Conservation (phyloP, 495 filamentous ascomycete genomes). For the Hyaloscypha variabilis region DNA sequence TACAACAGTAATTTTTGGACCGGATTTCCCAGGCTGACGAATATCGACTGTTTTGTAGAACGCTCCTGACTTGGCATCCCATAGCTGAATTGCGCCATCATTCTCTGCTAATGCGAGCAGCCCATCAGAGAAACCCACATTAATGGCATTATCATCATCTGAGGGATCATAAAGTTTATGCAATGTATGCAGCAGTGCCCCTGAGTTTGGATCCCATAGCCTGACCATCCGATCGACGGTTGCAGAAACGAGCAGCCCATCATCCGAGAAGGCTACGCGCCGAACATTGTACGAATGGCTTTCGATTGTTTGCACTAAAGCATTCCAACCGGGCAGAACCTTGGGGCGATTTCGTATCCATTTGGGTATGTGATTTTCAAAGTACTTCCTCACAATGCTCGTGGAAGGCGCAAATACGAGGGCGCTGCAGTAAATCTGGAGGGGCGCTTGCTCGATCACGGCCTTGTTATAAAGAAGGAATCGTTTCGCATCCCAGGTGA, state of each 20-base stretch:
- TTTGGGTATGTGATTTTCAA: not conserved
- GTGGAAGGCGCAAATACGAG: not conserved
- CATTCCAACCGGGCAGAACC: not conserved
- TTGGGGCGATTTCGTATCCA: not conserved
- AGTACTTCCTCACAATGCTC: not conserved
- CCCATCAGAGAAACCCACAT: too few relatives aligned
- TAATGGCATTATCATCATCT: too few relatives aligned
- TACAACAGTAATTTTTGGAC: too few relatives aligned
- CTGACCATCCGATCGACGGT: too few relatives aligned
- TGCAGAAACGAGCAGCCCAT: not conserved
- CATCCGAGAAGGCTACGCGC: not conserved
- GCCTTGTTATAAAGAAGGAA: not conserved
- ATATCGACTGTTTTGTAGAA: not conserved
- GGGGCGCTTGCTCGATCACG: not conserved
- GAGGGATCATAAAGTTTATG: too few relatives aligned
- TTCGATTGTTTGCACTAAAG: not conserved
- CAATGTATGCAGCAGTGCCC: too few relatives aligned
- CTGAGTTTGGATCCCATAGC: too few relatives aligned
- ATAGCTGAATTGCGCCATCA: not conserved
- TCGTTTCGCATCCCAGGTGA: not conserved
- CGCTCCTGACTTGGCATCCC: not conserved
- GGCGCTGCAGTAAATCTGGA: not conserved
- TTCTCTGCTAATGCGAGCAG: not conserved
- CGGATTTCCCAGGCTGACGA: too few relatives aligned
- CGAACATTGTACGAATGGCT: not conserved